A percentile compares a stretch with the other conserved stretches of the same genome.
Conservation (phyloP, 2,329 filamentous ascomycete species). For the Lecanicillium sp. region DNA sequence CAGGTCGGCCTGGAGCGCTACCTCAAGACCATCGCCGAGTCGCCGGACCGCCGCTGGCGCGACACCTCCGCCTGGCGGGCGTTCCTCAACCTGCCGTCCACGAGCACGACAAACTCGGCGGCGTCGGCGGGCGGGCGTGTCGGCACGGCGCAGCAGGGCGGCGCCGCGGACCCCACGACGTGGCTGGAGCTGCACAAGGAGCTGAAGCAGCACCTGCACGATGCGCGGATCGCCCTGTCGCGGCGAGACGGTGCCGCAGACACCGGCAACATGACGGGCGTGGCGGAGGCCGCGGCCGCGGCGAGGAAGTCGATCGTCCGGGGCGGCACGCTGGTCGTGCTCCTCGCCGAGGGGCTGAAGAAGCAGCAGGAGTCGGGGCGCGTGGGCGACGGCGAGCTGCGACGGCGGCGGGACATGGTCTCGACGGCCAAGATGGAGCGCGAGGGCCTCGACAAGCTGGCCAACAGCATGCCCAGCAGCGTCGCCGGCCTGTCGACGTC, state of each 20-base stretch:
- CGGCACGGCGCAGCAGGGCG: too few relatives aligned
- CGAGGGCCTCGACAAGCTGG: slow-evolving; percentile 68
- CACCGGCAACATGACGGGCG: slow-evolving; percentile 35
- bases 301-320: slow-evolving; percentile 69
- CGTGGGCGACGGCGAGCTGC: slow-evolving; percentile 68
- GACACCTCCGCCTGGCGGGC: slow-evolving; percentile 65
- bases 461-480: slow-evolving; percentile 46
- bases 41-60: slow-evolving; percentile 70
- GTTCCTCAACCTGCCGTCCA: slow-evolving; percentile 64
- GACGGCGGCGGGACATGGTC: slow-evolving; percentile 64
- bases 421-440: slow-evolving; percentile 65
- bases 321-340: slow-evolving; percentile 56
- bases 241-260: slow-evolving; percentile 52
- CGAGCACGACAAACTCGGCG: slow-evolving; percentile 42
- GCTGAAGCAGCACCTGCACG: slow-evolving; percentile 64
- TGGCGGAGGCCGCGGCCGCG: slow-evolving; percentile 60
- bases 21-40: slow-evolving; percentile 63
- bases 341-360: slow-evolving; percentile 60
- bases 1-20: slow-evolving; percentile 64
- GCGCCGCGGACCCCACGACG: slow-evolving; percentile 54
- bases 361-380: slow-evolving; percentile 47
- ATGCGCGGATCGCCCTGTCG: slow-evolving; percentile 60
- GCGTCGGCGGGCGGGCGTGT: slow-evolving; percentile 40
- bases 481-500: slow-evolving; percentile 42
- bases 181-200: slow-evolving; percentile 75